Evolutionary conservation across 2,329 filamentous ascomycete species (phyloP).

Genomic region (Phialophora expanda): DNA sequence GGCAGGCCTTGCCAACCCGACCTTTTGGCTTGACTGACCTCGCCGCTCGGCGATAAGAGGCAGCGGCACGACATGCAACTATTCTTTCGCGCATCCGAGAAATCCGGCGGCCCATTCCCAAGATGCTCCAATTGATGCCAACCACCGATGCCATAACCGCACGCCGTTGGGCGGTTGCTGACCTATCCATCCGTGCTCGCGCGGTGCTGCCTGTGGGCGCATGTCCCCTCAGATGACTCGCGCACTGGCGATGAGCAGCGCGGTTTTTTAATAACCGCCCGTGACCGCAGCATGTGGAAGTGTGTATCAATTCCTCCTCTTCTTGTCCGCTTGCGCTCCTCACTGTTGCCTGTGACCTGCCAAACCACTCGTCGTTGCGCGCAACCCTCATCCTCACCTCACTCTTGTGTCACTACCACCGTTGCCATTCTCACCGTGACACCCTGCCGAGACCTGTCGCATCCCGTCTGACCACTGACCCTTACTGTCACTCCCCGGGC

Average conservation of each 20-base stretch:
- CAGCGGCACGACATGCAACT: constrained; percentile 28
- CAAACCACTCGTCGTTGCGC: background rate
- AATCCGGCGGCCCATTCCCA: constrained; percentile 28
- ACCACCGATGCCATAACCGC: constrained; percentile 11
- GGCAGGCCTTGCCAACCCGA: constrained; percentile 23
- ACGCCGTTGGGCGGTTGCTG: constrained; percentile 18
- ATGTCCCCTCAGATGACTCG: constrained; percentile 19
- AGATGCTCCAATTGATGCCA: constrained; percentile 16
- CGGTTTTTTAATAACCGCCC: constrained; percentile 14
- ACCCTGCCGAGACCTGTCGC: constrained; percentile 1
- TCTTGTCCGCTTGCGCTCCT: constrained; percentile 5
- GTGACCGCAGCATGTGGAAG: constrained; percentile 20
- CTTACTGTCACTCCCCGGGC: constrained; percentile 6
- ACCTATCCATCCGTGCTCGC: constrained; percentile 24
- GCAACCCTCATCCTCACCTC: background rate
- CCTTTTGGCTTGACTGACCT: background rate
- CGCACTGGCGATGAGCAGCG: background rate
- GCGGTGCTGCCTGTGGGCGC: constrained; percentile 10
- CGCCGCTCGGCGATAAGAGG: constrained; percentile 17
- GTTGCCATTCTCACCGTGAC: constrained; percentile 6
- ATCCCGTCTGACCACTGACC: constrained; percentile 1
- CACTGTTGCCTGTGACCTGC: background rate
- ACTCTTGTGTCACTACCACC: background rate
- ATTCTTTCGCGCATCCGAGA: constrained; percentile 34
- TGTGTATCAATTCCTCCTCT: constrained; percentile 11